phyloP scores from a whole-genome alignment of 257 asterid species.

The Rehmannia glutinosa region DNA sequence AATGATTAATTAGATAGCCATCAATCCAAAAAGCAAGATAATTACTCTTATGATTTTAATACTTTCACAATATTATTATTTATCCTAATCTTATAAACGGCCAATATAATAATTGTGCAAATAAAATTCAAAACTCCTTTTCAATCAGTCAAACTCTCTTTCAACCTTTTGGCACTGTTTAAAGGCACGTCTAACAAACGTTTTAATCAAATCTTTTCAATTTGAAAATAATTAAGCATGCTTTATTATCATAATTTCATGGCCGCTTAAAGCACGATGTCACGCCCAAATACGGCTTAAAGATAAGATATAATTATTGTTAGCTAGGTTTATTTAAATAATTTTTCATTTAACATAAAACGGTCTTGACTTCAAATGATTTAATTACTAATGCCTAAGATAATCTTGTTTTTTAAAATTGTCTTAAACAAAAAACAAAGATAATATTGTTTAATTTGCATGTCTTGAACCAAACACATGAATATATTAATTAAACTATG shows the following conservation, averaged over 20 bases:
- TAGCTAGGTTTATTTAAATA: not conserved
- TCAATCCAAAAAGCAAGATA: conserved; percentile 13
- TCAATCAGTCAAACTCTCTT: conserved; percentile 34
- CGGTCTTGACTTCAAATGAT: conserved; percentile 1
- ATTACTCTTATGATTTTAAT: not conserved
- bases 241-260: conserved; percentile 19
- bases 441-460: conserved; percentile 19
- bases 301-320: not conserved
- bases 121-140: conserved; percentile 5
- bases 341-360: conserved; percentile 6
- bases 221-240: too few species aligned
- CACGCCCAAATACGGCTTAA: conserved; percentile 2
- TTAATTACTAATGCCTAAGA: too few species aligned
- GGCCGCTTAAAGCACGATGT: conserved; percentile 22
- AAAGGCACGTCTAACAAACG: conserved; percentile 23
- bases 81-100: conserved; percentile 14
- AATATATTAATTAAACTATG: too few species aligned
- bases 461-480: conserved; percentile 45
- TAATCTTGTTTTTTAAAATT: conserved; percentile 5
- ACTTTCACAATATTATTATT: not conserved
- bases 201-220: conserved; percentile 10
- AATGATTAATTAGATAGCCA: conserved; percentile 19
- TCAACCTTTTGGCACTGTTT: conserved; percentile 24
- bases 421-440: not conserved
- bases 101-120: conserved; percentile 10